Base-by-base conservation (phyloP, 352 stramenopile species). In the Phytophthora ramorum region DNA sequence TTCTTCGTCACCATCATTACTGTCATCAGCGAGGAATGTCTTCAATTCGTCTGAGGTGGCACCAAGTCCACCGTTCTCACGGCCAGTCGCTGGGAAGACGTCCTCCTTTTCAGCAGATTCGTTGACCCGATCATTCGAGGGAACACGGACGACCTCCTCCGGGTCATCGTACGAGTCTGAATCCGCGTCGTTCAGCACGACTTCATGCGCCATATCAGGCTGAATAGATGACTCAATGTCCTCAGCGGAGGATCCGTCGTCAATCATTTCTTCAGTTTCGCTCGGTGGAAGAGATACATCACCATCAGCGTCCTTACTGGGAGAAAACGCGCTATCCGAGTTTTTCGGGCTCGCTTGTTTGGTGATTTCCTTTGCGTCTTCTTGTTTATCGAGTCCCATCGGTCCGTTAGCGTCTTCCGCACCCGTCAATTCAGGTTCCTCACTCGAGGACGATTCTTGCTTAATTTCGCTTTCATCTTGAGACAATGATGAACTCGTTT, bases 11-110 rank as follows among this genome's bases (percentile, higher is more conserved):
- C 44, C 40, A 32, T 63, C 43, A 13, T 37, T 26, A 7, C 57
- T 56, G 22, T 54, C 49, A 30, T 62, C 28, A 3, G 30, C 48
- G 5, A 72, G 32, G 40, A 57, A 67, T 35, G 22, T 48, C 26
- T 62, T 46, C 22, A 54, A 45, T 6, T 63, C 48, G 14, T 61
- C 65, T n/a, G 47, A 38, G 37, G 20, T 46, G 13, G 10, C 14
- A 50, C 8, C 45, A 32, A 51, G 17, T 37, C 52, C 38, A 63
- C 55, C 2, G 17, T 52, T 32, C 24, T 47, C 37, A 48, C 56
- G 55, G 48, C 17, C 37, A 41, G 8, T 17, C 17, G 3, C 26
- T 35, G 19, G 22, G 37, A 7, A 13, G 20, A 7, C 14, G 28
- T 34, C 12, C 14, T 64, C 24, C 10, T 58, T 34, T 52, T 63